These are phyloP conservation scores for Spathaspora gorwiae DNA, from an alignment of 805 yeast species.

Conservation along the genomic window DNA sequence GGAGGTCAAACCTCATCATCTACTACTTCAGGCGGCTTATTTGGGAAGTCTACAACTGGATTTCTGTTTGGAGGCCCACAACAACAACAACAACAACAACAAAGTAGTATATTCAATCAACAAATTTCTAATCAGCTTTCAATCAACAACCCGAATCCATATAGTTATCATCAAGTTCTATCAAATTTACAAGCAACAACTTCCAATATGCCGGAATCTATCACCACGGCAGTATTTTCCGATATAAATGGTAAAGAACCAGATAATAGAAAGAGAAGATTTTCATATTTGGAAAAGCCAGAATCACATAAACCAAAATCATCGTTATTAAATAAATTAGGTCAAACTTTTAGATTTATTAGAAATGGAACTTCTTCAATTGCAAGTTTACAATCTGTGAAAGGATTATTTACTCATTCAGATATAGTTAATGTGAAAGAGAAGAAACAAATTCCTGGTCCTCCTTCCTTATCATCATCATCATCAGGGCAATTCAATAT, in stretches of 20 bases:
- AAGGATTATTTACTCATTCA: slow-evolving; percentile 29
- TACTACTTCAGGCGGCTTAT: slow-evolving; percentile 1
- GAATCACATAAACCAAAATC: slow-evolving; percentile 13
- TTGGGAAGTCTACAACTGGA: not conserved
- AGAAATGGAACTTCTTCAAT: slow-evolving; percentile 14
- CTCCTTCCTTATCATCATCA: not conserved
- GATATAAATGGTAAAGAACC: slow-evolving; percentile 7
- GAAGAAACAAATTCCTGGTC: slow-evolving; percentile 1
- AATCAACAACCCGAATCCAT: slow-evolving; percentile 20
- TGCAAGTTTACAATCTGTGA: slow-evolving; percentile 11
- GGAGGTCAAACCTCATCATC: not conserved
- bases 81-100: slow-evolving; percentile 4
- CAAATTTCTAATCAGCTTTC: slow-evolving; percentile 4
- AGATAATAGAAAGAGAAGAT: slow-evolving; percentile 13
- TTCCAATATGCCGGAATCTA: slow-evolving; percentile 28
- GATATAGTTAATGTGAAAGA: slow-evolving; percentile 14
- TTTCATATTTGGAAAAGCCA: slow-evolving; percentile 12
- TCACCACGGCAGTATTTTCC: slow-evolving; percentile 24
- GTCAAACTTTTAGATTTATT: slow-evolving; percentile 31
- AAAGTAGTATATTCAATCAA: too few relatives aligned
- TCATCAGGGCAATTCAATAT: not conserved
- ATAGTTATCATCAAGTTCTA: slow-evolving; percentile 23
- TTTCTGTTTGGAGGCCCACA: slow-evolving; percentile 3
- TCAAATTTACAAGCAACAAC: slow-evolving; percentile 15
- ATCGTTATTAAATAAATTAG: slow-evolving; percentile 27